Percentiles rank a stretch among this genome's conserved stretches.
Conservation (phyloP, 1,284 basidiomycete species). For the Meripilus lineatus region DNA sequence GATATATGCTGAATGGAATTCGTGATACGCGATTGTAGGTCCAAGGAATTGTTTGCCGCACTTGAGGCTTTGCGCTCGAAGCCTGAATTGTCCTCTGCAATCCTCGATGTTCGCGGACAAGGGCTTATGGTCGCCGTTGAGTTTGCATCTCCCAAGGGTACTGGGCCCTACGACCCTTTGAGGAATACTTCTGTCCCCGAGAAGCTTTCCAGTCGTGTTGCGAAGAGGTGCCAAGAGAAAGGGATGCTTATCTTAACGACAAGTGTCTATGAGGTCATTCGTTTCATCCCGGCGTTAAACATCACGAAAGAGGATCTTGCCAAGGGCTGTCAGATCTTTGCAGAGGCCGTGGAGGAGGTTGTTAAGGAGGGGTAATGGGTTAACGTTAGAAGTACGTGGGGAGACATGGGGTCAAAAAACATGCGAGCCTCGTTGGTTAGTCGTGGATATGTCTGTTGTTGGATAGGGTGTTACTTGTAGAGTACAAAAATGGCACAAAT, state of each 20-base stretch:
- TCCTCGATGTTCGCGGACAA: conserved; percentile 74
- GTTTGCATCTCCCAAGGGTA: conserved; percentile 58
- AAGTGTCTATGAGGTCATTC: conserved; percentile 72
- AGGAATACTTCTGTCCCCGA: conserved; percentile 43
- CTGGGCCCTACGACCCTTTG: conserved; percentile 39
- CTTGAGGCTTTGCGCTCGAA: conserved; percentile 54
- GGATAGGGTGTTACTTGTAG: too few species aligned
- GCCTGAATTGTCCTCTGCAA: conserved; percentile 44
- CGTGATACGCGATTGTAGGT: conserved; percentile 38
- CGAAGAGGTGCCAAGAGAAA: conserved; percentile 79
- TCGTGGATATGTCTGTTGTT: too few species aligned
- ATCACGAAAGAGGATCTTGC: conserved; percentile 58
- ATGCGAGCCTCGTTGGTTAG: too few species aligned
- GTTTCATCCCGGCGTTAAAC: conserved; percentile 76
- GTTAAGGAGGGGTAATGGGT: conserved; percentile 40
- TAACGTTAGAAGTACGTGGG: too few species aligned
- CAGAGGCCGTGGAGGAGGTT: conserved; percentile 58
- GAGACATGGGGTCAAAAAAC: too few species aligned
- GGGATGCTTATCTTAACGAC: conserved; percentile 80
- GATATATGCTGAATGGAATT: not conserved
- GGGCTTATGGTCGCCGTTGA: conserved; percentile 84
- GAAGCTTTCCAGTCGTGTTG: conserved; percentile 70
- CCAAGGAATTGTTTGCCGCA: conserved; percentile 63
- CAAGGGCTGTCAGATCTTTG: conserved; percentile 56
- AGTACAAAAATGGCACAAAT: too few species aligned